Evolutionary conservation across 2,329 filamentous ascomycete genomes (phyloP).

Genomic region (Xylariaceae sp.): DNA sequence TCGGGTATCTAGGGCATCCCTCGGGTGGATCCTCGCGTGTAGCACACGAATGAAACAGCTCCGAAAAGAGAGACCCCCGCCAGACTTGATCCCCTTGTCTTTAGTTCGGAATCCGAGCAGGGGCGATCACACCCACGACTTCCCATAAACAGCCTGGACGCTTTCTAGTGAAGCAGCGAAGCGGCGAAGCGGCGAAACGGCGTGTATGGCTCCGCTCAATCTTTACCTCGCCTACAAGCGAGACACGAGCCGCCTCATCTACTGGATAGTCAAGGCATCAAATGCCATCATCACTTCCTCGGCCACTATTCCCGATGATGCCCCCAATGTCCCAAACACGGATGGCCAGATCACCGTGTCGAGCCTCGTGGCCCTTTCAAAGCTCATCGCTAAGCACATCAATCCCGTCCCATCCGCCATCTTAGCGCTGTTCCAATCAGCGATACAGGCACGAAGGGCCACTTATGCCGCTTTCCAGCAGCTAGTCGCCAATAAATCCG

Average conservation of each 20-base stretch:
- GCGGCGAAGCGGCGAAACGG: background rate
- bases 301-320: constrained; percentile 13
- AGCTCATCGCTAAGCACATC: constrained; percentile 36
- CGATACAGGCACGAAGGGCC: constrained; percentile 34
- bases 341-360: constrained; percentile 35
- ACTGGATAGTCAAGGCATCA: constrained; percentile 37
- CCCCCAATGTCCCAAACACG: constrained; percentile 30
- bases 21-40: too few relatives aligned
- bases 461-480: constrained; percentile 31
- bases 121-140: background rate
- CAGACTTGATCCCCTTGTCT: too few relatives aligned
- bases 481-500: constrained; percentile 29
- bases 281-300: constrained; percentile 33
- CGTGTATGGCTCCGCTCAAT: constrained; percentile 2
- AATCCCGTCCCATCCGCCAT: constrained; percentile 32
- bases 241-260: constrained; percentile 19
- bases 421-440: constrained; percentile 34
- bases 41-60: too few relatives aligned
- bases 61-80: background rate
- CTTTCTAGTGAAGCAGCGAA: background rate
- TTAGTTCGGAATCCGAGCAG: background rate
- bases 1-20: too few relatives aligned
- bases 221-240: constrained; percentile 7
- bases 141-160: background rate
- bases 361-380: constrained; percentile 35